phyloP scores from a whole-genome alignment of 257 asterid species.

The Petrea volubilis region DNA sequence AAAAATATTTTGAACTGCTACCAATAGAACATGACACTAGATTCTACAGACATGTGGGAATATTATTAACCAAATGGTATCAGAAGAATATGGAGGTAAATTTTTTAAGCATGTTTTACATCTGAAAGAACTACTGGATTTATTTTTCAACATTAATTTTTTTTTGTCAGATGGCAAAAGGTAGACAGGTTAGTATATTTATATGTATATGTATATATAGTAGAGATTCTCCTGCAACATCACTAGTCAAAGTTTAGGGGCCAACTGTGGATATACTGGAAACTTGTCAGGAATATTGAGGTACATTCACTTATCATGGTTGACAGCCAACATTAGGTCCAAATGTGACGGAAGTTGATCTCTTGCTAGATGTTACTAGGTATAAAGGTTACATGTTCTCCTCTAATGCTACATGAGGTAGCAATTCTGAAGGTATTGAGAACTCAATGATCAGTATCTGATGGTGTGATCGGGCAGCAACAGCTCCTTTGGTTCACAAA shows the following conservation, averaged over 20 bases:
- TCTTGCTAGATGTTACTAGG: background rate
- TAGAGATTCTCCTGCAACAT: background rate
- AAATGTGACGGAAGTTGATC: background rate
- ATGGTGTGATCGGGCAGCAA: background rate
- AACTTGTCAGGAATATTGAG: conserved; percentile 23
- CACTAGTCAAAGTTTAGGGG: conserved; percentile 9
- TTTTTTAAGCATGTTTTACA: background rate
- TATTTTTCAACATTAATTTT: background rate
- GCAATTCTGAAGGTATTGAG: conserved; percentile 2
- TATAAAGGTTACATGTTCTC: conserved; percentile 6
- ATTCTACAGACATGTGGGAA: background rate
- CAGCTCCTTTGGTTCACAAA: conserved; percentile 7
- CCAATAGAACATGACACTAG: conserved; percentile 19
- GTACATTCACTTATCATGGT: background rate
- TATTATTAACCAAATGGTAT: conserved; percentile 4
- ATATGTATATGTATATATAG: too few species aligned
- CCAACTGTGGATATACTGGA: conserved; percentile 14
- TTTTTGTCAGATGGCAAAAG: background rate
- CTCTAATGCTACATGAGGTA: conserved; percentile 10
- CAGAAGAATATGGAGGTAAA: background rate
- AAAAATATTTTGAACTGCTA: conserved; percentile 5
- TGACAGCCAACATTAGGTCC: background rate
- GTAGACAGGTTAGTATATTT: background rate
- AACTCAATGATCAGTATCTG: background rate
- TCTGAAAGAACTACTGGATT: conserved; percentile 14